Base-by-base conservation (phyloP, 495 filamentous ascomycete genomes). In the Aspergillus baeticus region DNA sequence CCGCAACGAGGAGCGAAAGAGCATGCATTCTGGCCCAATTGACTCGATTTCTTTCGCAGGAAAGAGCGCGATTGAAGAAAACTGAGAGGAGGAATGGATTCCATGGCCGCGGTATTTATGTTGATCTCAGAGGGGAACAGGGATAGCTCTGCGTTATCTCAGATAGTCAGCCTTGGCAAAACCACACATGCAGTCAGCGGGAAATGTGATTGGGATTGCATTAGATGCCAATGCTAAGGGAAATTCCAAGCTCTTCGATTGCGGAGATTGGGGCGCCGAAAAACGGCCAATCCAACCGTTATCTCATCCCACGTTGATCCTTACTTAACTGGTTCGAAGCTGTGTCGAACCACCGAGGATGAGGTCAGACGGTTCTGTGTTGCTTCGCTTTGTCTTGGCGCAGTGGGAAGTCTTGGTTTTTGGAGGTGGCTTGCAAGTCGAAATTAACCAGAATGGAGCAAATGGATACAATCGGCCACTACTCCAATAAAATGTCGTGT, bases 191-290 rank as follows among this genome's bases (percentile, higher is more conserved):
- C 54, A 57, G 36, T 31, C 23, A 44, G n/a, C 33, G 5, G 17
- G 31, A 41, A 23, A 3, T 42, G 29, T 57, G 54, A 57, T 57
- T 57, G 54, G 54, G 54, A 50, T 57, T n/a, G 45, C 54, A 50
- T 41, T 31, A 34, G 44, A 35, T 29, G 44, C 36, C n/a, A 14
- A 26, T 42, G n/a, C n/a, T n/a, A n/a, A n/a, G n/a, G n/a, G n/a
- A n/a, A n/a, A n/a, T 42, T 29, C 36, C 36, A 42, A 10, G 17
- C 6, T 23, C 7, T n/a, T 38, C 5, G 47, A 26, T 15, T 52
- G 36, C 49, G 37, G 49, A 42, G 37, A 52, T 42, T 52, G n/a
- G 6, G 22, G 14, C 35, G 11, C 49, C 26, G 22, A 39, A 7
- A 14, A 42, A 41, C 23, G 36, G 49, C 49, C 49, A 52, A 52